phyloP scores from a whole-genome alignment of 176 grass and related monocot species.

The Saccharum officinarum region DNA sequence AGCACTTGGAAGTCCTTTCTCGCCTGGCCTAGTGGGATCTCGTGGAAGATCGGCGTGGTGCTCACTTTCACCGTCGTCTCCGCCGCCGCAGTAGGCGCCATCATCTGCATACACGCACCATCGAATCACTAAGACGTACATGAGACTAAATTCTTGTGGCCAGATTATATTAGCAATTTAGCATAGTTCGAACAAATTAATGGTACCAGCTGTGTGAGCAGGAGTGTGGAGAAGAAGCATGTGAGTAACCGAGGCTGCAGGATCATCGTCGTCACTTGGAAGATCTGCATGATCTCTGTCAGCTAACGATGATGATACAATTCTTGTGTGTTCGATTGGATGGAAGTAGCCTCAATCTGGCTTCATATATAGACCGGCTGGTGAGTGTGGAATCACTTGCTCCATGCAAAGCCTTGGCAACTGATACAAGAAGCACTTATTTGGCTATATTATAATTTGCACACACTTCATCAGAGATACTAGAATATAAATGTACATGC shows the following conservation, averaged over 20 bases:
- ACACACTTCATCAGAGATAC: too few species aligned
- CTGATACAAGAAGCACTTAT: too few species aligned
- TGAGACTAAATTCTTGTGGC: neutral
- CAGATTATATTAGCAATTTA: too few species aligned
- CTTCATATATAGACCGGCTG: neutral
- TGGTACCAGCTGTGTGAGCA: neutral
- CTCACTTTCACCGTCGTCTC: slow-evolving; percentile 11
- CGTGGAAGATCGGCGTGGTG: neutral
- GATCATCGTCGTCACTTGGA: neutral
- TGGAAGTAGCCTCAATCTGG: neutral
- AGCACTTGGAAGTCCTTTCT: slow-evolving; percentile 5
- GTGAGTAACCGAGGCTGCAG: neutral
- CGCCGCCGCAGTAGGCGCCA: neutral
- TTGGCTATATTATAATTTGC: too few species aligned
- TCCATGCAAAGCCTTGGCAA: neutral
- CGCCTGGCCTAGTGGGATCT: neutral
- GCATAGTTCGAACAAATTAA: too few species aligned
- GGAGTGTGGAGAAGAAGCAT: neutral
- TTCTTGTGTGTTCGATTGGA: neutral
- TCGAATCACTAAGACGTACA: neutral
- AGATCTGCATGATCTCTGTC: neutral
- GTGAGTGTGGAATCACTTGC: neutral
- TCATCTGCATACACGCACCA: neutral
- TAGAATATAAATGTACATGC: too few species aligned
- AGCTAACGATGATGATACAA: neutral